Conservation (phyloP, 805 yeast species). For the Lipomyces starkeyi region DNA sequence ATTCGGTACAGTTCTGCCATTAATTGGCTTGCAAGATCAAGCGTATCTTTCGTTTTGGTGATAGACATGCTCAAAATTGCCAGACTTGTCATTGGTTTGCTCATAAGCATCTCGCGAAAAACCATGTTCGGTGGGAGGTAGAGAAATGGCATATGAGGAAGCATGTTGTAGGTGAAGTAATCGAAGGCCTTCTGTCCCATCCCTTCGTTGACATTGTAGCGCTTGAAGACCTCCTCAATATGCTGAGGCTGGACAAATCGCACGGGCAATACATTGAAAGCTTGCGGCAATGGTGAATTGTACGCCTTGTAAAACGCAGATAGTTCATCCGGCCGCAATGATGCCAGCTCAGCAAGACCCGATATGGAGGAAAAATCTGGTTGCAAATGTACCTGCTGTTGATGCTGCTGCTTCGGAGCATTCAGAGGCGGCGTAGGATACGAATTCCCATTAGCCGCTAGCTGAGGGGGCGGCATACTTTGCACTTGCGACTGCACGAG, state of each 20-base stretch:
- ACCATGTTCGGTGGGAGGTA: neutral
- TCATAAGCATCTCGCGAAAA: constrained; percentile 4
- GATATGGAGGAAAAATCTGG: constrained; percentile 5
- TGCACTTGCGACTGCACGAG: neutral
- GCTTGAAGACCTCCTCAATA: neutral
- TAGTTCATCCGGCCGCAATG: constrained; percentile 7
- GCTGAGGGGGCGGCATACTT: neutral
- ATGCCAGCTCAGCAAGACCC: constrained; percentile 17
- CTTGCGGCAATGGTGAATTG: neutral
- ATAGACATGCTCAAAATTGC: constrained; percentile 10
- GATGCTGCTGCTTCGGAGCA: neutral
- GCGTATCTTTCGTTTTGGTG: constrained; percentile 6
- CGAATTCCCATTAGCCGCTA: neutral
- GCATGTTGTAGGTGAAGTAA: constrained; percentile 1
- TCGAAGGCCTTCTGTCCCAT: constrained; percentile 4
- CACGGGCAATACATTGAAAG: neutral
- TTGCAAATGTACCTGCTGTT: neutral
- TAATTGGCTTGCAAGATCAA: constrained; percentile 44
- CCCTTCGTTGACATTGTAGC: constrained; percentile 4
- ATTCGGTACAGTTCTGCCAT: constrained; percentile 59
- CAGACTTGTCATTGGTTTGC: constrained; percentile 13
- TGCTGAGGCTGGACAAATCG: constrained; percentile 16
- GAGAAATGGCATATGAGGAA: constrained; percentile 11
- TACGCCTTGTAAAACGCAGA: neutral
- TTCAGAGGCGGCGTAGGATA: constrained; percentile 7